Evolutionary conservation across 192 early-diverging fungal genomes (phyloP), one percentile per base, ranked within the genome.

Genomic region (Umbelopsis isabellina): DNA sequence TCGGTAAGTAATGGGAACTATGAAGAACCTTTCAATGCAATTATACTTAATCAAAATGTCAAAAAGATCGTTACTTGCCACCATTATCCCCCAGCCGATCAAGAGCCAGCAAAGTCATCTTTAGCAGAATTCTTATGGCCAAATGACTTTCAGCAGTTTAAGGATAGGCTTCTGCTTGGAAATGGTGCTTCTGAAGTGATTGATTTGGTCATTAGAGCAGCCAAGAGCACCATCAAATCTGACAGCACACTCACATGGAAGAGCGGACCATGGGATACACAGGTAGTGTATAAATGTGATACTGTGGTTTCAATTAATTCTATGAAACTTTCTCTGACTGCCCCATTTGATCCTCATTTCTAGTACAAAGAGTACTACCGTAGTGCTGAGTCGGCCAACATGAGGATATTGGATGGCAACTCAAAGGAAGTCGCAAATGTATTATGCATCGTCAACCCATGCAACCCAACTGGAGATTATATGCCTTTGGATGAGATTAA

Each of bases 101-200:
- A 96, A 74, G 94, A 96, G 79, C 94, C 94, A 33, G 92, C 93
- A 25, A 94, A 94, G 72, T 86, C 92, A 3, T 85, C 88, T 20
- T 81, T 96, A 27, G 91, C 93, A 20, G 77, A 84, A 51, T 96
- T 94, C 76, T 81, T 95, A 52, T 93, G 91, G 91, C 91, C 92
- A 18, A 69, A 77, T 41, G 79, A 83, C 12, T 87, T 79, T 71
- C 61, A 79, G 72, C 30, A 55, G 20, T 85, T 93, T 73, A 79
- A 81, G 68, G 79, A 82, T 33, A 89, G 91, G 30, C 78, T 96
- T 46, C 80, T 96, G 50, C 79, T 96, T 37, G 94, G 94, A 53
- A 96, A 96, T 81, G 94, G 94, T 49, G 94, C 94, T 46, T 93
- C 91, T 20, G 94, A 96, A 82, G 82, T 96, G 21, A 94, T 96